Evolutionary conservation across 768 basidiomycete genomes (phyloP), one percentile per base, ranked within the genome.

Genomic region (Leccinum fibrillosum): DNA sequence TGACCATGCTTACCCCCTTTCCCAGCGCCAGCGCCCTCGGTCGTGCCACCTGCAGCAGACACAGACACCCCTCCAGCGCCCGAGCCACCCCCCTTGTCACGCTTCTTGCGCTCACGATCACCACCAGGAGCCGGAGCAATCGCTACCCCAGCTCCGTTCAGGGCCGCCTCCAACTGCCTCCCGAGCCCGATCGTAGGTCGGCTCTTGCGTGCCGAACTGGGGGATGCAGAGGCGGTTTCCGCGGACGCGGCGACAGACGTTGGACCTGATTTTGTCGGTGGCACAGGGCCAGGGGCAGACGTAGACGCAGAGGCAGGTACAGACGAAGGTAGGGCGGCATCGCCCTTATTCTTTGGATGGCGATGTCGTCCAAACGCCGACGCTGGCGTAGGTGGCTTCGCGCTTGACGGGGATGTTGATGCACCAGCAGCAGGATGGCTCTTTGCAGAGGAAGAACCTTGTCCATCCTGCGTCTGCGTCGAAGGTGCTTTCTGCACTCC

Each of bases 111-210:
- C 25, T 78, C 74, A 34, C 67, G 61, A 11, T 67, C 63, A 2
- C 35, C 10, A 4, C 26, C 8, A 2, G 63, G 23, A 5, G 37
- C 12, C 1, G 68, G 57, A 3, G 60, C 66, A n/a, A 77, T 70
- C 1, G 48, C 63, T 4, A 84, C 82, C 5, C 84, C 85, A 1
- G 84, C 83, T 0, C 86, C 84, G 56, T 72, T 89, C 28, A 91
- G 71, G 8, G 89, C 89, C 7, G 84, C 88, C 63, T 89, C 88
- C 53, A 91, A 86, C 13, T 89, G 86, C 12, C 88, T 78, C 0
- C 78, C 85, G 8, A 87, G 67, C 0, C 87, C 86, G 32, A 90
- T 72, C 10, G 86, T 76, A 1, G 86, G 86, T 6, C 88, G 81
- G 5, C 70, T 62, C 32, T 83, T 78, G 23, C 82, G 79, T 1